phyloP scores from a whole-genome alignment of 208 protist species.

The Leishmania mexicana region DNA sequence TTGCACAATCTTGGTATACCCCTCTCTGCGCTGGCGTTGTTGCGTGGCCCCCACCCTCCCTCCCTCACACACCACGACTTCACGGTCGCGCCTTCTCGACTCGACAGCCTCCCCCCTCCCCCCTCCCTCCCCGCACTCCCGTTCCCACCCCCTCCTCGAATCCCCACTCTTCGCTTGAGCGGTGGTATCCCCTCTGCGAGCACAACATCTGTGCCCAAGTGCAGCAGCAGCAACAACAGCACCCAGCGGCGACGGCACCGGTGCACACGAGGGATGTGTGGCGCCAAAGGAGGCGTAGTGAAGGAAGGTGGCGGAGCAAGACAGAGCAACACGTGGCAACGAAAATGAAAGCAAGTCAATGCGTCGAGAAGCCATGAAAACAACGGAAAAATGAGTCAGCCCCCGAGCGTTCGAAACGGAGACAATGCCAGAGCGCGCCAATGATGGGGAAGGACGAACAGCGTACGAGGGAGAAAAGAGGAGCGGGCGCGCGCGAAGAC shows the following conservation, averaged over 20 bases:
- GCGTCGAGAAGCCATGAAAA: not conserved
- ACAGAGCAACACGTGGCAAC: not conserved
- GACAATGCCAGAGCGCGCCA: slow-evolving; percentile 6
- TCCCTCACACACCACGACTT: not conserved
- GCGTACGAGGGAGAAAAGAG: not conserved
- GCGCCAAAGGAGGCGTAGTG: not conserved
- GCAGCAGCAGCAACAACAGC: not conserved
- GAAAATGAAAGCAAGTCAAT: too few relatives aligned
- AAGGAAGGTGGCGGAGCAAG: not conserved
- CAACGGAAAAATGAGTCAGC: not conserved
- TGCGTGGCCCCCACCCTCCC: not conserved
- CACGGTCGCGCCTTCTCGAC: not conserved
- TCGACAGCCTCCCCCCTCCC: too few relatives aligned
- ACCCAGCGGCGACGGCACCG: not conserved
- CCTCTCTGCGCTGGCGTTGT: not conserved
- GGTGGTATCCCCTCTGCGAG: not conserved
- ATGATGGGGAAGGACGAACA: not conserved
- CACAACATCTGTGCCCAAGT: not conserved
- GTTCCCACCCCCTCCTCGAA: not conserved
- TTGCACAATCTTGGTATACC: not conserved
- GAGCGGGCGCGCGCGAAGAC: not conserved
- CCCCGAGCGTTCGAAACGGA: not conserved
- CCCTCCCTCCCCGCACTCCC: not conserved
- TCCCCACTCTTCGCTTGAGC: not conserved
- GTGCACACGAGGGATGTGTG: not conserved